Evolutionary conservation across 768 basidiomycete species (phyloP), one percentile per base, ranked within the genome.

Genomic region (Lentinula sp.): DNA sequence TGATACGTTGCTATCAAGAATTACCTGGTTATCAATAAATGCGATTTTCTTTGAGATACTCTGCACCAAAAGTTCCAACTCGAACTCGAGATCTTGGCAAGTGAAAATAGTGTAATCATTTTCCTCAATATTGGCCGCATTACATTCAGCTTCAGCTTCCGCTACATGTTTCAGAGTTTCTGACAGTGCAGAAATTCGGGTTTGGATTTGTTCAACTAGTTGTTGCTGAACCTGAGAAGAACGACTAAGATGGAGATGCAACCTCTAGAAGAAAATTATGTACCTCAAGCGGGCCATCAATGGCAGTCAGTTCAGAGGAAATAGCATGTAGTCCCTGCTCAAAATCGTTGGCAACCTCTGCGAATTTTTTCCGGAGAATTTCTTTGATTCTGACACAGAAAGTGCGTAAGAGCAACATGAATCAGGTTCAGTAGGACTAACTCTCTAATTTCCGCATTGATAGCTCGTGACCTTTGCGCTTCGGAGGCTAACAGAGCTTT

Each of bases 81-180:
- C 95, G 65, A 95, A 97, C 61, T 88, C 86, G 45, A 97, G 79
- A 71, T 98, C 95, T 72, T 93, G 89, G 64, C 80, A 85, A 4
- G 91, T 92, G 68, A 95, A 89, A 2, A 96, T 85, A 0, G 94
- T 96, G 70, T 95, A 91, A 70, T 98, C 96, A 69, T 97, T 98
- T 73, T 97, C 95, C 68, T 98, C 96, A 5, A 98, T 89, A 63
- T 98, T 97, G 9, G 95, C 95, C 6, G 85, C 84, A 3, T 74
- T 74, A 73, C 95, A 97, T 57, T 88, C 89, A 1, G 79, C 78
- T 66, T 98, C 93, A 0, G 87, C 87, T 0, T 71, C 75, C 0
- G 76, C 76, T 9, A 96, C 85, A 13, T 78, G 69, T 2, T 71
- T 73, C 35, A 93, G 71, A 0, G 79, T 74, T 9, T 85, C 81